phyloP scores from a whole-genome alignment of 2,329 filamentous ascomycete species.

The Trichoderma citrinoviride region DNA sequence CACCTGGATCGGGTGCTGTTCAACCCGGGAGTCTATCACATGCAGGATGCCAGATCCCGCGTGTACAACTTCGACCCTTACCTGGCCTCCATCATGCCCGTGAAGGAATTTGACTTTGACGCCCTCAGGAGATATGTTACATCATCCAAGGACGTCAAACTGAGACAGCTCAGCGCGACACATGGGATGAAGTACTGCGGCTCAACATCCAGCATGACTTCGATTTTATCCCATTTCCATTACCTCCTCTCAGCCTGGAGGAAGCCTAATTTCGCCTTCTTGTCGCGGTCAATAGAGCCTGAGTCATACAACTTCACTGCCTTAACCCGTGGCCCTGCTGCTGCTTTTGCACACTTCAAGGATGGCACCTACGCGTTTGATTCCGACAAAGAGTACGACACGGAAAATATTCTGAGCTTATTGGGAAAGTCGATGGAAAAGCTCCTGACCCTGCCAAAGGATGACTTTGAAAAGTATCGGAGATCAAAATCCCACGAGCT shows the following conservation, averaged over 20 bases:
- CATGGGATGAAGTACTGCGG: conserved; percentile 79
- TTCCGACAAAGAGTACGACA: conserved; percentile 88
- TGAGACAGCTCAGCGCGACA: conserved; percentile 66
- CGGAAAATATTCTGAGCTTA: conserved; percentile 81
- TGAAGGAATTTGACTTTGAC: conserved; percentile 87
- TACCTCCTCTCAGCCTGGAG: conserved; percentile 86
- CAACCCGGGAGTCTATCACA: conserved; percentile 86
- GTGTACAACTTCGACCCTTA: conserved; percentile 99
- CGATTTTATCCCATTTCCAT: conserved; percentile 84
- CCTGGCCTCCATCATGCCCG: conserved; percentile 87
- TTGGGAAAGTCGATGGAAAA: conserved; percentile 97
- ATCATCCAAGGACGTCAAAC: conserved; percentile 75
- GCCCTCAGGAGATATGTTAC: conserved; percentile 85
- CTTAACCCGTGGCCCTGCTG: conserved; percentile 69
- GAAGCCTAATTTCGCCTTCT: conserved; percentile 59
- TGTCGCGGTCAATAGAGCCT: conserved; percentile 66
- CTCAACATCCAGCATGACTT: conserved; percentile 96
- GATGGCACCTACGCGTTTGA: conserved; percentile 92
- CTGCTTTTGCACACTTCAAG: conserved; percentile 78
- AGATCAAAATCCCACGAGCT: conserved; percentile 65
- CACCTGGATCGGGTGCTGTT: conserved; percentile 89
- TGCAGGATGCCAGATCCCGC: conserved; percentile 81
- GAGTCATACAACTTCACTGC: conserved; percentile 66
- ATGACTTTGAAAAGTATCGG: conserved; percentile 83
- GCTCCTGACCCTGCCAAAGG: conserved; percentile 76